Base-by-base conservation (phyloP, 148 eudicot genomes). In the Silene uniflora region DNA sequence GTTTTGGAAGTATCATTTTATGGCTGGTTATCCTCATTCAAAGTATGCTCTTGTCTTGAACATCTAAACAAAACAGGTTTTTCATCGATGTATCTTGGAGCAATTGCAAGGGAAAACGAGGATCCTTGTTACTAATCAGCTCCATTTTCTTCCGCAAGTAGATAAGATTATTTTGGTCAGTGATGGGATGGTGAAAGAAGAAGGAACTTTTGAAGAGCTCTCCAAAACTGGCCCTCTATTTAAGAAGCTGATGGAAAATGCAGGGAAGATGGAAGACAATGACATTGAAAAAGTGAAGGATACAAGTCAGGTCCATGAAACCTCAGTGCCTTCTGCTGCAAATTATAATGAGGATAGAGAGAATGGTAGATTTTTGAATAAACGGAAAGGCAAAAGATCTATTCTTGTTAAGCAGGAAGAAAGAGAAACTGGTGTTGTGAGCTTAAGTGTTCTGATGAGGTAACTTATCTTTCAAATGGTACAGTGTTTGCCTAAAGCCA, bases 181-280 rank as follows among this genome's bases (percentile, higher is more conserved):
- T 83, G 93, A 91, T 66, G 98, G 98, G 69, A 80, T 49, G 75
- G 87, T 93, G 64, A 85, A 88, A 83, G 98, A 93, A 78, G 98
- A 91, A 54, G 98, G 98, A 73, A 89, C 93, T 21, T 93, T 80
- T 80, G 97, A 93, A 71, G 89, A 89, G 72, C 85, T 93, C 61
- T 93, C 94, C 24, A 82, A 78, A 77, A 90, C 82, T 42, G 98
- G 98, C 25, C 49, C 71, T 17, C 82, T 89, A 73, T 93, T 93
- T 78, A 91, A 88, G 52, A 93, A 85, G 71, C 82, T 93, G 81
- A 93, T 93, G 98, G 94, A 93, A 88, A 93, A 89, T 85, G 98
- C 97, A 4, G 98, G 98, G 8, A 93, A 93, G 79, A 83, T 93
- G 97, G 98, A 93, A 86, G 98, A 93, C 71, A 85, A 88, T 75